Conservation (phyloP, 148 eudicot species). For the Persicaria tinctoria region DNA sequence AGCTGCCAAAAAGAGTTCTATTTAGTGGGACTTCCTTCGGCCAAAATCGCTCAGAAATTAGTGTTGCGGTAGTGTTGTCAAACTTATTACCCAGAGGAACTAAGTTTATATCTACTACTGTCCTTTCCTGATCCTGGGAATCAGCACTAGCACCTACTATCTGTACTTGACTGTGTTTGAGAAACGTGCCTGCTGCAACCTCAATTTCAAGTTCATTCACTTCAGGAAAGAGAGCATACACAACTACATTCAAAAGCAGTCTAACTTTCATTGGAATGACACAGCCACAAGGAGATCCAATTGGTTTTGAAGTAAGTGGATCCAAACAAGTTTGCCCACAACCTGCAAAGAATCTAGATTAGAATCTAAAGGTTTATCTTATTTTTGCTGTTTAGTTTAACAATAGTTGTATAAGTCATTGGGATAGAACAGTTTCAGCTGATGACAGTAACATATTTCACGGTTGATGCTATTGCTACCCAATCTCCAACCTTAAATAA, state of each 20-base stretch:
- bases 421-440: not conserved
- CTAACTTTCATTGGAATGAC: slow-evolving; percentile 88
- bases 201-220: slow-evolving; percentile 76
- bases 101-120: slow-evolving; percentile 76
- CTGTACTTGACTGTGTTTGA: slow-evolving; percentile 70
- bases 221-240: slow-evolving; percentile 63
- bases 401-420: not conserved
- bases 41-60: slow-evolving; percentile 67
- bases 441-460: not conserved
- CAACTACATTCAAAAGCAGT: slow-evolving; percentile 59
- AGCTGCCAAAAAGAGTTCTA: slow-evolving; percentile 71
- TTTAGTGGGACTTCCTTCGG: slow-evolving; percentile 78
- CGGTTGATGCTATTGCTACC: not conserved
- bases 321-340: slow-evolving; percentile 79
- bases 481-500: not conserved
- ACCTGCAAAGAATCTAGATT: slow-evolving; percentile 37
- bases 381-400: not conserved
- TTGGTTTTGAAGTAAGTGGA: slow-evolving; percentile 66
- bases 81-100: slow-evolving; percentile 88
- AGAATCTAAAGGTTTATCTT: not conserved
- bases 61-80: slow-evolving; percentile 81
- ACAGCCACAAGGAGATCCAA: slow-evolving; percentile 81
- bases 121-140: slow-evolving; percentile 58
- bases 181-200: slow-evolving; percentile 80
- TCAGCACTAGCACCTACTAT: slow-evolving; percentile 92